These are phyloP conservation scores for Blastobotrys malaysiensis DNA, from an alignment of 1,139 yeast species.

Conservation along the genomic window DNA sequence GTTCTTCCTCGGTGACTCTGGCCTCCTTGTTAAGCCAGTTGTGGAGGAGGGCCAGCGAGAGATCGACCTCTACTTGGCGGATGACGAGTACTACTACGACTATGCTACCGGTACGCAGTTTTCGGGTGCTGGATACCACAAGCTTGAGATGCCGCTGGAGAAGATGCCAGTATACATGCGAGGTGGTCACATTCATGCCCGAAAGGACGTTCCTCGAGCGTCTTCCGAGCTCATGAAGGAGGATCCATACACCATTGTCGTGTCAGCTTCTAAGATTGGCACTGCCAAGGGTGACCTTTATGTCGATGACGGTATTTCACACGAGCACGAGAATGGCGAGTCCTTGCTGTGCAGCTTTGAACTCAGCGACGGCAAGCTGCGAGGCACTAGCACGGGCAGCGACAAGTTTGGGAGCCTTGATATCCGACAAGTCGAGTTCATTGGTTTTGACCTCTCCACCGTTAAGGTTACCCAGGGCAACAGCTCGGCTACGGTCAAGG, in stretches of 20 bases:
- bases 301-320: slow-evolving; percentile 80
- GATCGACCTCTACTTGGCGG: slow-evolving; percentile 56
- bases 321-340: slow-evolving; percentile 38
- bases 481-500: not conserved
- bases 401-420: not conserved
- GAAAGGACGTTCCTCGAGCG: slow-evolving; percentile 69
- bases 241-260: slow-evolving; percentile 74
- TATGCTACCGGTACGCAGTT: slow-evolving; percentile 51
- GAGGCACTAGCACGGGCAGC: not conserved
- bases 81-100: slow-evolving; percentile 42
- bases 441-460: not conserved
- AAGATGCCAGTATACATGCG: slow-evolving; percentile 65
- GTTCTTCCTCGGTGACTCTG: slow-evolving; percentile 67
- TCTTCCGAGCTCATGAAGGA: slow-evolving; percentile 64
- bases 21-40: slow-evolving; percentile 74
- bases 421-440: not conserved
- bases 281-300: slow-evolving; percentile 55
- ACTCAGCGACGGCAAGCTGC: slow-evolving; percentile 3
- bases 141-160: slow-evolving; percentile 44
- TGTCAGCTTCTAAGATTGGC: slow-evolving; percentile 50
- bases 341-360: slow-evolving; percentile 8
- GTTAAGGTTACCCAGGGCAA: slow-evolving; percentile 1
- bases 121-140: slow-evolving; percentile 36
- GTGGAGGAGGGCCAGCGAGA: slow-evolving; percentile 46
- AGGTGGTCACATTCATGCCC: slow-evolving; percentile 67